These are phyloP conservation scores for Mychonastes homosphaera DNA, from an alignment of 139 green algal genomes.

Conservation along the genomic window DNA sequence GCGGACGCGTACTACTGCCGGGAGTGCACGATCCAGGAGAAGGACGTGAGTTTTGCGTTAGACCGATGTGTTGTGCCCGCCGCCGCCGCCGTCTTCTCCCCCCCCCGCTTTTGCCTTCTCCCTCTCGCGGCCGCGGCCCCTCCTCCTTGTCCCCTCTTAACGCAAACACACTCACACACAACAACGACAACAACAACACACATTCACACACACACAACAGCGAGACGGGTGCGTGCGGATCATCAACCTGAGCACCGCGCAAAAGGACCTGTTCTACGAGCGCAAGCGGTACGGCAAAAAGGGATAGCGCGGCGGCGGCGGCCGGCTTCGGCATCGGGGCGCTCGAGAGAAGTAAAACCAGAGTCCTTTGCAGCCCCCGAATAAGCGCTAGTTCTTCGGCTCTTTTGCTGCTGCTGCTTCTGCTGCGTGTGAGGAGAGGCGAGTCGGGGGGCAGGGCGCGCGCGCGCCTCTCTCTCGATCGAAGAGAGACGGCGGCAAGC, in stretches of 20 bases:
- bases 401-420: too few species aligned
- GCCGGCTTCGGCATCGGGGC: neutral
- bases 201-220: conserved; percentile 32
- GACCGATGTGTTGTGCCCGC: neutral
- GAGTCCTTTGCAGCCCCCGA: too few species aligned
- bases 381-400: too few species aligned
- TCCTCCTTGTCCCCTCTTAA: neutral
- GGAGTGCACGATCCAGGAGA: conserved; percentile 95
- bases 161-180: neutral
- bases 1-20: conserved; percentile 99
- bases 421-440: too few species aligned
- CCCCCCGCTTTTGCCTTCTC: conserved; percentile 1
- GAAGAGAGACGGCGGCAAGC: too few species aligned
- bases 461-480: too few species aligned
- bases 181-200: neutral
- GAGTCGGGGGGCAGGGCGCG: too few species aligned
- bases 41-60: conserved; percentile 64
- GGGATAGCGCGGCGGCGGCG: neutral
- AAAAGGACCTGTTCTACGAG: conserved; percentile 41
- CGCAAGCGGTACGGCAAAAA: conserved; percentile 21
- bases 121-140: neutral
- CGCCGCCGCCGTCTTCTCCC: neutral
- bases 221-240: conserved; percentile 98
- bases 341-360: too few species aligned
- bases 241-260: conserved; percentile 69